phyloP scores from a whole-genome alignment of 495 filamentous ascomycete genomes.

The Astrocystis sublimbata region DNA sequence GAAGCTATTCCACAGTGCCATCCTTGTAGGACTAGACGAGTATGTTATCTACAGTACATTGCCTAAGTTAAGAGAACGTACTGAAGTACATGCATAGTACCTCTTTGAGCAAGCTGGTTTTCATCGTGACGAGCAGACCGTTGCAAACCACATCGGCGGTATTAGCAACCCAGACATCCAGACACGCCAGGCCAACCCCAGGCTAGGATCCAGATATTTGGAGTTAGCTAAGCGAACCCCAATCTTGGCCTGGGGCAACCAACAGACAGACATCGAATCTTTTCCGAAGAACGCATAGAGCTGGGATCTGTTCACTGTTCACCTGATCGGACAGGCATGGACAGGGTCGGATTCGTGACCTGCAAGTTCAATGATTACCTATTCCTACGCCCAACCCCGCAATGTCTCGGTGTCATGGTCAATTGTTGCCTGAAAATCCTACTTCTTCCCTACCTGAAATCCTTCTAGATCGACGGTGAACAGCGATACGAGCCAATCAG shows the following conservation, averaged over 20 bases:
- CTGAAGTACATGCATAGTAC: too few species aligned
- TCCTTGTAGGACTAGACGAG: too few species aligned
- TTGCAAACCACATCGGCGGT: constrained; percentile 4
- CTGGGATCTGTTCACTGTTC: background rate
- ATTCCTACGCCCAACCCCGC: constrained; percentile 20
- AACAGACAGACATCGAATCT: background rate
- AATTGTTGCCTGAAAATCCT: constrained; percentile 15
- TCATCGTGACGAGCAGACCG: background rate
- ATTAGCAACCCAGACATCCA: too few species aligned
- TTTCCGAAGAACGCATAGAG: background rate
- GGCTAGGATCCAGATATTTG: background rate
- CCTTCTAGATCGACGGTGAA: constrained; percentile 28
- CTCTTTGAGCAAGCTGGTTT: background rate
- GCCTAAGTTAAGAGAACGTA: too few species aligned
- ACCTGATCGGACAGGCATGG: too few species aligned
- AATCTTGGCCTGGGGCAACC: constrained; percentile 1
- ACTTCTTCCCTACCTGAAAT: constrained; percentile 28
- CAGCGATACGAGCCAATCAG: background rate
- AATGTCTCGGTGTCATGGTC: constrained; percentile 25
- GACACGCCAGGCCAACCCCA: too few species aligned
- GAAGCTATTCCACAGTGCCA: too few species aligned
- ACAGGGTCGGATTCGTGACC: too few species aligned
- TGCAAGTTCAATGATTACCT: background rate
- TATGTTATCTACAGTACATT: too few species aligned
- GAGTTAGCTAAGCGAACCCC: constrained; percentile 10